These are phyloP conservation scores for Mallotus repandus DNA, from an alignment of 441 rosid genomes.

Conservation along the genomic window DNA sequence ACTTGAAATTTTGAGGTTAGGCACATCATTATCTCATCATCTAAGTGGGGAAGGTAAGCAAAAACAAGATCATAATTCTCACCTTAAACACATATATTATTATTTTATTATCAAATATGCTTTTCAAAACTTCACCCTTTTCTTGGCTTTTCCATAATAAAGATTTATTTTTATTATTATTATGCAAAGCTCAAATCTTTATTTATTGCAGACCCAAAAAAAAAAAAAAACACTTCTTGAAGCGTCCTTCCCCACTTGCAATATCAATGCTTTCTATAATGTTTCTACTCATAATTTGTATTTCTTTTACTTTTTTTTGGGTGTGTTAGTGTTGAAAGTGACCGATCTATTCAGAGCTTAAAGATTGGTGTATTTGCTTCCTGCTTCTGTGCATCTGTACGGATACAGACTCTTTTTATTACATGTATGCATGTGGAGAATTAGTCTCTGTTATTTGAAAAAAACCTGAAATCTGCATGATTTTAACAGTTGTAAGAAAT, in stretches of 20 bases:
- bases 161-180: too few relatives aligned
- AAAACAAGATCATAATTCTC: conserved; percentile 28
- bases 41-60: conserved; percentile 46
- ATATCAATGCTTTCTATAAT: too few relatives aligned
- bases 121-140: not conserved
- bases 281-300: not conserved
- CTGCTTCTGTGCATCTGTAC: conserved; percentile 23
- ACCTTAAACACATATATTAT: not conserved
- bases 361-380: conserved; percentile 26
- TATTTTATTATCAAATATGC: conserved; percentile 8
- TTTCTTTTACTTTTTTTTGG: not conserved
- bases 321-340: conserved; percentile 30
- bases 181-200: not conserved
- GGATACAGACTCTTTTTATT: not conserved
- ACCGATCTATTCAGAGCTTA: conserved; percentile 39
- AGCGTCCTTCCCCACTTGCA: too few relatives aligned
- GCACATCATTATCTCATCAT: conserved; percentile 86
- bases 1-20: conserved; percentile 39
- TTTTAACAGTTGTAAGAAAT: too few relatives aligned
- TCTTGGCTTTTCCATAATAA: not conserved
- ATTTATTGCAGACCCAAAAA: too few relatives aligned
- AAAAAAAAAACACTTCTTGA: too few relatives aligned
- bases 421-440: too few relatives aligned
- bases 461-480: too few relatives aligned
- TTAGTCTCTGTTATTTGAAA: too few relatives aligned